These are phyloP conservation scores for Cystobasidium ongulense DNA, from an alignment of 768 basidiomycete species.

Conservation along the genomic window DNA sequence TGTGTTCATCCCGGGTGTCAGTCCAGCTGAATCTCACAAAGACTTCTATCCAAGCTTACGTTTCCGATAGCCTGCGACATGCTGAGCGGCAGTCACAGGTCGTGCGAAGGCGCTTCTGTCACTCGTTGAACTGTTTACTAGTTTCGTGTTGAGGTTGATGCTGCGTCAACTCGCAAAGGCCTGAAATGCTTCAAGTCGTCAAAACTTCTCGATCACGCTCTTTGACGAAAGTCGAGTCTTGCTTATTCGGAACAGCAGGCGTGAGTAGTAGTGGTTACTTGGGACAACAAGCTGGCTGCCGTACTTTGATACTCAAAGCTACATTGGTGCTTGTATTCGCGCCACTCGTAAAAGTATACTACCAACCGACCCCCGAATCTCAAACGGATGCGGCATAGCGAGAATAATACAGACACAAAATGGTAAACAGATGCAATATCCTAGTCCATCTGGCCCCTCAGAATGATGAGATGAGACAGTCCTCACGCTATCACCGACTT, in stretches of 20 bases:
- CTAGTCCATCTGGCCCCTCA: too few species aligned
- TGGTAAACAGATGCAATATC: too few species aligned
- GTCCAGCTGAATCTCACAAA: neutral
- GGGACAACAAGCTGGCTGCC: too few species aligned
- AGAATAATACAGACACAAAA: too few species aligned
- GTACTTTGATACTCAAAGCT: too few species aligned
- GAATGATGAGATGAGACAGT: too few species aligned
- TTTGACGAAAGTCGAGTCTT: neutral
- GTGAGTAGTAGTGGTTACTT: neutral
- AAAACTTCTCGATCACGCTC: neutral
- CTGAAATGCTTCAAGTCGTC: neutral
- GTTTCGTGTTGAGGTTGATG: neutral
- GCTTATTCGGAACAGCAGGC: neutral
- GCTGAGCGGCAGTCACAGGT: neutral
- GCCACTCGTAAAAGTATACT: too few species aligned
- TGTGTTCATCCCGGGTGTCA: neutral
- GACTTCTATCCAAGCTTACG: constrained; percentile 5
- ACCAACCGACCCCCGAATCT: too few species aligned
- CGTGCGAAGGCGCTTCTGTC: too few species aligned
- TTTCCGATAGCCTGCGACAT: constrained; percentile 37
- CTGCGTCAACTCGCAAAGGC: neutral
- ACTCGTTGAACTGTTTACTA: too few species aligned
- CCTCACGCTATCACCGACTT: neutral
- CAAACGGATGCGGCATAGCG: too few species aligned
- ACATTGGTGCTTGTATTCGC: too few species aligned